Base-by-base conservation (phyloP, 2,329 filamentous ascomycete species). In the Aschersonia sp. region DNA sequence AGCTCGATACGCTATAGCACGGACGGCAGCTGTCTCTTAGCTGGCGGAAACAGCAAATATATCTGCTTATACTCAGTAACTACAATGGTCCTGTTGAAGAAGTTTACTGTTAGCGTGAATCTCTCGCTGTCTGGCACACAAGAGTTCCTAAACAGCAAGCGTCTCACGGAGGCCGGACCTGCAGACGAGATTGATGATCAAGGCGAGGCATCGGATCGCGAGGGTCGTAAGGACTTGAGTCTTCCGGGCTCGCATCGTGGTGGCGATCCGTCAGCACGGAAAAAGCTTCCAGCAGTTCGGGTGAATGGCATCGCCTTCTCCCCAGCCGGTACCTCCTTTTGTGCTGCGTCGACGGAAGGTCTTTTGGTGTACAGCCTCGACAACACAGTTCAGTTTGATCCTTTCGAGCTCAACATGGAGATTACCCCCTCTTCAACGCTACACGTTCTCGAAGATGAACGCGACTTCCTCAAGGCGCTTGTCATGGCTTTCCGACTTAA, bases 401-500 rank as follows among this genome's bases (percentile, higher is more conserved):
- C 92, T 0, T 95, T 95, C 58, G 92, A 98, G 61, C 79, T 98
- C 12, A 89, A 95, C 63, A 84, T 97, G 59, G 85, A 86, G 53
- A 86, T 98, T 55, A 98, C 92, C 5, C 90, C 90, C 0, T 81
- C 85, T 2, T 88, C 83, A 2, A 92, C 88, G 0, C 73, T 97
- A 1, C 67, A 75, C 4, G 76, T 83, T 8, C 68, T 84, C 32
- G 73, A 83, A 49, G 69, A 65, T 41, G 80, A 88, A 48, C 77
- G 76, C 52, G 86, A 95, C 59, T 94, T 86, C 63, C 76, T 97
- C 53, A 94, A 92, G 66, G 90, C 92, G 1, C 71, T 98, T 5
- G 81, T 95, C 53, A 98, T 98, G 92, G 84, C 89, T 1, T 98
- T 98, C 73, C 84, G 94, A 5, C 80, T 98, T 49, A 95, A 95